Base-by-base conservation (phyloP, 257 asterid species). In the Solanum pennellii region DNA sequence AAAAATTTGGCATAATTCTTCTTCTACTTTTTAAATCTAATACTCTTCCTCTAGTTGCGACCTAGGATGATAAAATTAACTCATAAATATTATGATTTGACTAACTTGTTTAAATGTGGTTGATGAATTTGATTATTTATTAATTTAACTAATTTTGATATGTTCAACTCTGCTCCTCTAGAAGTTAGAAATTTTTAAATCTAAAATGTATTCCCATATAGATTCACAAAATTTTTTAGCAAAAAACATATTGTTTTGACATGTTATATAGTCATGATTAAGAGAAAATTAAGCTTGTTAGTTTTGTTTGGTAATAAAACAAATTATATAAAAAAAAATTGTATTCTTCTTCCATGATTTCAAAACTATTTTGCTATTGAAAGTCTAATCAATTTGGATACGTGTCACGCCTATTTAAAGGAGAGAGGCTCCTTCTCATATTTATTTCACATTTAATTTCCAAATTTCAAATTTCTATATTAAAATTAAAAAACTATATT, bases 51-150 rank as follows among this genome's bases (percentile, higher is more conserved):
- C 21, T 15, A 71, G 62, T 71, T 71, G n/a, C 5, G 0, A 12
- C 0, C 3, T 5, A 65, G 35, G 6, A 65, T 65, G 23, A 16
- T 2, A 31, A 71, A 71, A 71, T 31, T 71, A 68, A 2, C 7
- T 31, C n/a, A 31, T 31, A 29, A 69, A 31, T 14, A 31, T 15
- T 69, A 69, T 69, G 7, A 69, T 25, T 1, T 0, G 18, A 12
- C 1, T 7, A 29, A 0, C 9, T 69, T 9, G 12, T 68, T 14
- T 68, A 14, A 68, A 0, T 3, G 3, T 29, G 6, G 6, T 27
- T 27, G 1, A 29, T 69, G 3, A 69, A 69, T 69, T 29, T 29
- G 6, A 27, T 11, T 3, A 15, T 7, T 69, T 69, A 7, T 69
- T 69, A 69, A 69, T 31, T 69, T 6, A 12, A 27, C 1, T 20